Evolutionary conservation across 768 basidiomycete genomes (phyloP), one percentile per base, ranked within the genome.

Genomic region (Hydnum rufescens): DNA sequence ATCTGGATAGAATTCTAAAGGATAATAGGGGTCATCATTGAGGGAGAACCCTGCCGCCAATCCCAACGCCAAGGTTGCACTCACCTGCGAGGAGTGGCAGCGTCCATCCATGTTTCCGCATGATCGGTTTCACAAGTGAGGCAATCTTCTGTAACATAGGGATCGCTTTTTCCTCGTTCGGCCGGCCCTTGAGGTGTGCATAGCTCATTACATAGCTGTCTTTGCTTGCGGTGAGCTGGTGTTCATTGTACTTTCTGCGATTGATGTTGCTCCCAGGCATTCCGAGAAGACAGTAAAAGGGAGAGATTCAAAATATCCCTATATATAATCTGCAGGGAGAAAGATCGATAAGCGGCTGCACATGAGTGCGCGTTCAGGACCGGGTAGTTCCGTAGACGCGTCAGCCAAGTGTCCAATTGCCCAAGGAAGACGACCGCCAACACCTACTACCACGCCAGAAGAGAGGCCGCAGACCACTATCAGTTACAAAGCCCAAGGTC

Each of bases 401-500:
- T n/a, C n/a, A n/a, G n/a, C n/a, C n/a, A n/a, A n/a, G n/a, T n/a
- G n/a, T n/a, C n/a, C n/a, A n/a, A n/a, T n/a, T n/a, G n/a, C n/a
- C n/a, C n/a, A n/a, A n/a, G n/a, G n/a, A n/a, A n/a, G n/a, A n/a
- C n/a, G n/a, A n/a, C n/a, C n/a, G n/a, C n/a, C 47, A 83, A 89
- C 62, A 77, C 82, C 0, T 99, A 93, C 71, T 96, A 92, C 63
- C 85, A 90, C 13, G 80, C 87, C 18, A 99, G 96, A 69, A 96
- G 96, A 32, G 90, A 96, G 63, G 71, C 82, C 5, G 82, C 90
- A 1, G 93, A 97, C 60, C 72, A 74, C 84, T 39, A 95, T 96
- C 58, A 95, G 92, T 66, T 79, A 89, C 66, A 93, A 90, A 66
- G 95, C 92, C 0, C 90, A 96, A 71, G 96, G 97, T 67, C 64